Evolutionary conservation across 441 rosid species (phyloP).

Genomic region (Viola pubescens): DNA sequence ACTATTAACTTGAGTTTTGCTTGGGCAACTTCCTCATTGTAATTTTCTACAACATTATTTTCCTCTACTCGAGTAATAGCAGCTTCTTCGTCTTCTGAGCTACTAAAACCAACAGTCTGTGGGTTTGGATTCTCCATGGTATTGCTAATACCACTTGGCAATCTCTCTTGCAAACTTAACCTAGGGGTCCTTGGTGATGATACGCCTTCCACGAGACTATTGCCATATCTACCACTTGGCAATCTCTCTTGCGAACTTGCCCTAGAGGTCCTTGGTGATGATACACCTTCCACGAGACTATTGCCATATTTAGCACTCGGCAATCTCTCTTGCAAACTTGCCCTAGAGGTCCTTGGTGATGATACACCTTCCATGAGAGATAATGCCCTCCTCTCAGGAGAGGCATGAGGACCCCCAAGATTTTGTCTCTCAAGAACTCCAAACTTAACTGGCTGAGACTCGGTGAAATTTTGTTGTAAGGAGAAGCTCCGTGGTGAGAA

Average conservation of each 20-base stretch:
- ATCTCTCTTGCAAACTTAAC: constrained; percentile 33
- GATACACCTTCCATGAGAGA: constrained; percentile 31
- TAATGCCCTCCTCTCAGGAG: constrained; percentile 28
- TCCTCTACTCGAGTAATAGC: constrained; percentile 31
- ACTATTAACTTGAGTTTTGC: constrained; percentile 81
- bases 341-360: constrained; percentile 14
- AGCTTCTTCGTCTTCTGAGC: constrained; percentile 32
- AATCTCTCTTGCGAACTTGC: no score
- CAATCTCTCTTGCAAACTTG: no score
- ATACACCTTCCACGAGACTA: no score
- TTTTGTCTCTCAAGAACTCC: constrained; percentile 28
- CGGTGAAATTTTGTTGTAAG: constrained; percentile 31
- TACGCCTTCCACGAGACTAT: no score
- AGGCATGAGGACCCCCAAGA: constrained; percentile 19
- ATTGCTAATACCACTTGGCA: constrained; percentile 21
- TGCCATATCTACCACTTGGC: no score
- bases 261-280: no score
- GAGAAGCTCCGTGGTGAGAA: constrained; percentile 32
- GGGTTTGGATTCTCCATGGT: constrained; percentile 26
- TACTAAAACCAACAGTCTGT: constrained; percentile 22
- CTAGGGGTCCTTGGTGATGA: constrained; percentile 15
- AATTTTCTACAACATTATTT: constrained; percentile 25
- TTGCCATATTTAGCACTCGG: no score
- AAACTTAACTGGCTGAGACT: constrained; percentile 28
- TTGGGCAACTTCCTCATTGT: constrained; percentile 50